phyloP scores from a whole-genome alignment of 2,329 filamentous ascomycete genomes.

The Whalleya microplaca region DNA sequence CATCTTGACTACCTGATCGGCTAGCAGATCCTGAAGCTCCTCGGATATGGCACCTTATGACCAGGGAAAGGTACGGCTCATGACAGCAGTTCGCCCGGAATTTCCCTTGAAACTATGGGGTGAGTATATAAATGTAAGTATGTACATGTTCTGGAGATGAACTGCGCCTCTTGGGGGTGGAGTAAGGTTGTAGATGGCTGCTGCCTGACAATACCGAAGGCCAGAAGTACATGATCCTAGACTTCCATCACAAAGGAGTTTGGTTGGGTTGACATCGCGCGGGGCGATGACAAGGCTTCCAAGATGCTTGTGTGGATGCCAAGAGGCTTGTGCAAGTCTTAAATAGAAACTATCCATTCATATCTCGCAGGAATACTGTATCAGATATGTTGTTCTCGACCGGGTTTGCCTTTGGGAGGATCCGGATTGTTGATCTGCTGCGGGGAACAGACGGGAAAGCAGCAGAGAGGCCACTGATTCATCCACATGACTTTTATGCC shows the following conservation, averaged over 20 bases:
- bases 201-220: conserved; percentile 19
- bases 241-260: conserved; percentile 8
- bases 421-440: not conserved
- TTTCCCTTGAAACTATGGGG: not conserved
- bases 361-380: not conserved
- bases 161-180: not conserved
- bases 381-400: not conserved
- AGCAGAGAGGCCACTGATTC: not conserved
- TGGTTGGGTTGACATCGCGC: conserved; percentile 20
- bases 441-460: not conserved
- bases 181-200: conserved; percentile 12
- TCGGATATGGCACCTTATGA: not conserved
- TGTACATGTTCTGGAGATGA: not conserved
- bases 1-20: not conserved
- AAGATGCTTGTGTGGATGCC: conserved; percentile 14
- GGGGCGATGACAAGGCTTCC: conserved; percentile 24
- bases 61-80: not conserved
- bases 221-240: conserved; percentile 23
- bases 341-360: conserved; percentile 8
- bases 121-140: not conserved
- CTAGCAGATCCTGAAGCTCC: not conserved
- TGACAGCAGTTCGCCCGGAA: not conserved
- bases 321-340: conserved; percentile 17
- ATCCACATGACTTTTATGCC: not conserved
- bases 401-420: not conserved